Evolutionary conservation across 306 rosid genomes (phyloP).

Genomic region (Pterocarpus santalinus): DNA sequence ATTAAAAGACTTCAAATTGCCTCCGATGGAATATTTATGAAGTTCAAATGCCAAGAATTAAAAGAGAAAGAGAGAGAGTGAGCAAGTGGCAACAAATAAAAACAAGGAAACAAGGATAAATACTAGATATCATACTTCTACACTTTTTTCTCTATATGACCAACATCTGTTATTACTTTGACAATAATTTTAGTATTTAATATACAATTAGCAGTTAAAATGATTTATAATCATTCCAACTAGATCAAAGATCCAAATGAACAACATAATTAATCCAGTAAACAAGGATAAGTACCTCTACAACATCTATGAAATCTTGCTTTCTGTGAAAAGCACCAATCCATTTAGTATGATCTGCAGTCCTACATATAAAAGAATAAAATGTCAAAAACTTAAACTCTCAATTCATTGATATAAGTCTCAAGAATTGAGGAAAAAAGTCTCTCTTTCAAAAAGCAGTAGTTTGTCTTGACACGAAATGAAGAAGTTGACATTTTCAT

Average conservation of each 20-base stretch:
- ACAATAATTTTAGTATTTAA: background rate
- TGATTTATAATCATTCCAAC: conserved; percentile 7
- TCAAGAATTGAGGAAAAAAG: background rate
- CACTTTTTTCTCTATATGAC: background rate
- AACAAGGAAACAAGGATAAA: background rate
- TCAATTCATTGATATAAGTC: background rate
- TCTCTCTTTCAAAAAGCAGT: background rate
- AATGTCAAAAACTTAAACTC: conserved; percentile 21
- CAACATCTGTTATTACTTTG: background rate
- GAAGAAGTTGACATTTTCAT: background rate
- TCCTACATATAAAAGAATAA: conserved; percentile 44
- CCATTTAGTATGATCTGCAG: conserved; percentile 72
- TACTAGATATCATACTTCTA: background rate
- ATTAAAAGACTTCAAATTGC: background rate
- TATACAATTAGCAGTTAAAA: conserved; percentile 12
- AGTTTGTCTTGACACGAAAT: conserved; percentile 7
- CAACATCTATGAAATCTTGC: conserved; percentile 67
- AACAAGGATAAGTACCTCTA: conserved; percentile 56
- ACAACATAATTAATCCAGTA: conserved; percentile 11
- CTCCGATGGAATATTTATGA: background rate
- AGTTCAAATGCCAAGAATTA: conserved; percentile 3
- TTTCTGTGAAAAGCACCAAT: conserved; percentile 62
- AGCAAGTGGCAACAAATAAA: background rate
- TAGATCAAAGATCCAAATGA: conserved; percentile 17
- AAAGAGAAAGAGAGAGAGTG: background rate